Percentiles rank a stretch among this genome's conserved stretches.
phyloP scores from a whole-genome alignment of 495 filamentous ascomycete genomes.

The Aspergillus biplanus region DNA sequence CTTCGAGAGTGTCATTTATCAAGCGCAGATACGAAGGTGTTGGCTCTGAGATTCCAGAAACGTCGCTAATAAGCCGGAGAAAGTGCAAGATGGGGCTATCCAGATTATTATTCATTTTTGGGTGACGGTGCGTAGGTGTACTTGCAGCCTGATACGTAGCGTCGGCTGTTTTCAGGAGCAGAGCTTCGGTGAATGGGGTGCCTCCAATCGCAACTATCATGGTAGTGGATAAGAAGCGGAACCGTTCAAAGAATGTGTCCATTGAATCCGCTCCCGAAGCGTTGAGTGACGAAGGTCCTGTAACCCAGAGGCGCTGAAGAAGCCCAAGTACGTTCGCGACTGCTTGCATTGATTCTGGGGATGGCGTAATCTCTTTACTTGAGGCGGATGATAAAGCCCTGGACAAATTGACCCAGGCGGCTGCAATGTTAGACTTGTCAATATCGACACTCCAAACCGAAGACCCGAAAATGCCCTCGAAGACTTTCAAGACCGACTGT shows the following conservation, averaged over 20 bases:
- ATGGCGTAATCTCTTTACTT: slow-evolving; percentile 88
- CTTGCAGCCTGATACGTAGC: slow-evolving; percentile 46
- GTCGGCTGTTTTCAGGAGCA: slow-evolving; percentile 49
- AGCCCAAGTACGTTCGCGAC: slow-evolving; percentile 70
- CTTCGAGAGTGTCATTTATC: slow-evolving; percentile 43
- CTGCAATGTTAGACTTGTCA: slow-evolving; percentile 45
- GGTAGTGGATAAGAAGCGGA: slow-evolving; percentile 60
- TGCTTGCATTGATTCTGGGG: slow-evolving; percentile 77
- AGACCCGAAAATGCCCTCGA: slow-evolving; percentile 64
- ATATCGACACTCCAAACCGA: slow-evolving; percentile 56
- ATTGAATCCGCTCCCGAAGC: slow-evolving; percentile 27
- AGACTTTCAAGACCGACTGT: slow-evolving; percentile 58
- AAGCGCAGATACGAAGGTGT: slow-evolving; percentile 35
- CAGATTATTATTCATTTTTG: slow-evolving; percentile 29
- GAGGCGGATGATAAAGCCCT: slow-evolving; percentile 74
- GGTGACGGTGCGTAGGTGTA: slow-evolving; percentile 51
- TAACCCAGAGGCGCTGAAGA: slow-evolving; percentile 68
- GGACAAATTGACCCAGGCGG: slow-evolving; percentile 71
- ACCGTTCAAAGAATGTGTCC: slow-evolving; percentile 62
- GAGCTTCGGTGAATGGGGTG: slow-evolving; percentile 79
- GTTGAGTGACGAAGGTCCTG: slow-evolving; percentile 42
- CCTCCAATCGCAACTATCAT: slow-evolving; percentile 69
- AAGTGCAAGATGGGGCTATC: slow-evolving; percentile 48
- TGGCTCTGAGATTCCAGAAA: slow-evolving; percentile 24
- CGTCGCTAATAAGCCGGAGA: slow-evolving; percentile 38